Evolutionary conservation across 106 monocot genomes (phyloP).

Genomic region (Acanthochlamys bracteata): DNA sequence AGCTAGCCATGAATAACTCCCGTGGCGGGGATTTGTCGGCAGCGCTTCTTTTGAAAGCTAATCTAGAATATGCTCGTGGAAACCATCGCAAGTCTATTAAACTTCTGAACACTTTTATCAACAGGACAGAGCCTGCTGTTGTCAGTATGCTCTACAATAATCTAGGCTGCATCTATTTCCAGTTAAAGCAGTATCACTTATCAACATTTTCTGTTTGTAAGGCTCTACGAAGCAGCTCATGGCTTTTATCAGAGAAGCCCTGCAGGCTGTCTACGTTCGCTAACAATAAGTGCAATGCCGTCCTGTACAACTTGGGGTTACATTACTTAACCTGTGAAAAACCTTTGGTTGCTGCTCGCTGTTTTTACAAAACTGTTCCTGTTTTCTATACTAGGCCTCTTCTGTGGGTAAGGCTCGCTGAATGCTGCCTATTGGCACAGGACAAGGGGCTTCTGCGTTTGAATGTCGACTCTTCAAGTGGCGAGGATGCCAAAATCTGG

Average conservation of each 20-base stretch:
- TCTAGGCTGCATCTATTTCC: conserved; percentile 77
- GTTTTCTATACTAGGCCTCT: conserved; percentile 43
- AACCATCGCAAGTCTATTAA: conserved; percentile 73
- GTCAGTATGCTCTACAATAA: conserved; percentile 53
- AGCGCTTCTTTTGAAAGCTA: conserved; percentile 72
- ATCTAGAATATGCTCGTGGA: conserved; percentile 80
- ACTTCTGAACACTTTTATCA: conserved; percentile 53
- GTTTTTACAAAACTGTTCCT: conserved; percentile 49
- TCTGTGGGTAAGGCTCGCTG: conserved; percentile 79
- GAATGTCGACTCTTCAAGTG: neutral
- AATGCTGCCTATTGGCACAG: conserved; percentile 63
- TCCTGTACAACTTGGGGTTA: conserved; percentile 78
- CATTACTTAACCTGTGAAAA: conserved; percentile 53
- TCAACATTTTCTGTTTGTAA: conserved; percentile 49
- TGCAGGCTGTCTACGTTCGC: conserved; percentile 52
- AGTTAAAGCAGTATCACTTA: conserved; percentile 36
- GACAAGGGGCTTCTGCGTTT: conserved; percentile 52
- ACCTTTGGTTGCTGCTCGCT: conserved; percentile 59
- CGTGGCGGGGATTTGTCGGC: conserved; percentile 71
- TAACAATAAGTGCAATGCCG: conserved; percentile 57
- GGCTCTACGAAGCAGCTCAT: conserved; percentile 40
- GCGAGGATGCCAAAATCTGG: conserved; percentile 34
- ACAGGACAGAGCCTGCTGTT: conserved; percentile 39
- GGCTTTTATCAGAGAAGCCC: conserved; percentile 39
- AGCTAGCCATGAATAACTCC: conserved; percentile 70